These are phyloP conservation scores for Amphirosellinia nigrospora DNA, from an alignment of 495 filamentous ascomycete species.

Conservation along the genomic window DNA sequence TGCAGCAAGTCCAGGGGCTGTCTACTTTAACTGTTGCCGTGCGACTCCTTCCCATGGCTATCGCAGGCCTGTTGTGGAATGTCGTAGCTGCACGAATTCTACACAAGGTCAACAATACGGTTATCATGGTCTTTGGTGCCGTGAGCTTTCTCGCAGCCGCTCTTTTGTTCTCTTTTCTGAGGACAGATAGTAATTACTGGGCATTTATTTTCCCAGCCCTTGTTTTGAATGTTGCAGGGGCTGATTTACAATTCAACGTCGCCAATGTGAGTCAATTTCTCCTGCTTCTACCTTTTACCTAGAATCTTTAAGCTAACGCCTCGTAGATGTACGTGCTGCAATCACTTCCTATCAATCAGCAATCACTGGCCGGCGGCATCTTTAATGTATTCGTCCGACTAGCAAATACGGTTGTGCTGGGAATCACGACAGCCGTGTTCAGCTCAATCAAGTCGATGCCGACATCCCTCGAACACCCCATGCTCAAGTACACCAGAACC, in stretches of 20 bases:
- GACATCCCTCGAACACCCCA: constrained; percentile 42
- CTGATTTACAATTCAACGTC: constrained; percentile 67
- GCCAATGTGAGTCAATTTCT: constrained; percentile 54
- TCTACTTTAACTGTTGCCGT: constrained; percentile 59
- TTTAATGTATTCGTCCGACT: constrained; percentile 64
- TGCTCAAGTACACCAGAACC: constrained; percentile 51
- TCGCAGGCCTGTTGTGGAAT: constrained; percentile 58
- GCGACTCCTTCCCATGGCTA: constrained; percentile 61
- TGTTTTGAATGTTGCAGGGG: constrained; percentile 59
- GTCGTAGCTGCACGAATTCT: constrained; percentile 57
- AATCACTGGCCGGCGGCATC: constrained; percentile 63
- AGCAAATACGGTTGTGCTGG: constrained; percentile 58
- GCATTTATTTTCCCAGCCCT: constrained; percentile 63
- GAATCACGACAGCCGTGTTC: constrained; percentile 57
- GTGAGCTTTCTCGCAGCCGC: constrained; percentile 49
- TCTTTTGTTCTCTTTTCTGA: constrained; percentile 51
- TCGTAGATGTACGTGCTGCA: constrained; percentile 62
- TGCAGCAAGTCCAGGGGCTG: constrained; percentile 60
- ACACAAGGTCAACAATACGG: constrained; percentile 54
- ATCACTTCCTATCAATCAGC: constrained; percentile 59
- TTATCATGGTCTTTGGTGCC: constrained; percentile 56
- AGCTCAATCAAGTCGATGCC: constrained; percentile 42
- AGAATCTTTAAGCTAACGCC: constrained; percentile 23
- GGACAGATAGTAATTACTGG: constrained; percentile 57
- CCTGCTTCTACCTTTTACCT: not conserved